Base-by-base conservation (phyloP, 139 green algal genomes). In the Prasinococcaceae sp. region DNA sequence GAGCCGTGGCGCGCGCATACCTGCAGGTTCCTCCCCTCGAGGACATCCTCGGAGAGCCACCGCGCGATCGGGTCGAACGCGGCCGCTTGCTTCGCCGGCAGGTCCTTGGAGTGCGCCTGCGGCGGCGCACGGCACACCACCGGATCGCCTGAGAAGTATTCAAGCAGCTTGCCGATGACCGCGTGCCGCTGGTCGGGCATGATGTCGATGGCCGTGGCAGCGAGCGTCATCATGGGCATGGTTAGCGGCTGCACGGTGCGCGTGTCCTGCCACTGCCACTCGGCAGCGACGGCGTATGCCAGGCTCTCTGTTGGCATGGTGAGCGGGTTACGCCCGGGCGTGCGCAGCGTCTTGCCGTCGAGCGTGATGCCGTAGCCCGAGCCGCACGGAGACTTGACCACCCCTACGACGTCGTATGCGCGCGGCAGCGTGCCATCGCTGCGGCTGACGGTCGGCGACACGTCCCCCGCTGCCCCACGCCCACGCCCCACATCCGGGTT, bases 141-240 rank as follows among this genome's bases (percentile, higher is more conserved):
- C 2, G 55, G 38, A 60, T 97, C 89, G 6, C 85, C 88, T 50
- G 85, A 72, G 1, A 96, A 58, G 65, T 84, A 94, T 52, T 76
- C 73, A 12, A 94, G 48, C 52, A 96, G 57, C 12, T 69, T 79
- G 20, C 79, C 68, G 0, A 93, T 73, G 6, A 94, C 74, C 9
- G 58, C 50, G 1, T 70, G 48, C 0, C 74, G 54, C 1, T 69
- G 55, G 46, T 80, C 78, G 35, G 81, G 80, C 71, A 93, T 72
- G 67, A 86, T 70, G 52, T 96, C 88, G 20, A 95, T 77, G 0
- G 86, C 79, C 4, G 84, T 95, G n/a, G 81, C 73, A 32, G 75
- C 78, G 19, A 96, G 65, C 32, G 74, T 77, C 79, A 89, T 96
- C 2, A 96, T 60, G 2, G 88, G 88, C 88, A 96, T 96, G n/a